Percentiles rank a stretch among this genome's conserved stretches.
These are phyloP conservation scores for Aureobasidium leucospermi DNA, from an alignment of 2,329 filamentous ascomycete genomes.

Conservation along the genomic window DNA sequence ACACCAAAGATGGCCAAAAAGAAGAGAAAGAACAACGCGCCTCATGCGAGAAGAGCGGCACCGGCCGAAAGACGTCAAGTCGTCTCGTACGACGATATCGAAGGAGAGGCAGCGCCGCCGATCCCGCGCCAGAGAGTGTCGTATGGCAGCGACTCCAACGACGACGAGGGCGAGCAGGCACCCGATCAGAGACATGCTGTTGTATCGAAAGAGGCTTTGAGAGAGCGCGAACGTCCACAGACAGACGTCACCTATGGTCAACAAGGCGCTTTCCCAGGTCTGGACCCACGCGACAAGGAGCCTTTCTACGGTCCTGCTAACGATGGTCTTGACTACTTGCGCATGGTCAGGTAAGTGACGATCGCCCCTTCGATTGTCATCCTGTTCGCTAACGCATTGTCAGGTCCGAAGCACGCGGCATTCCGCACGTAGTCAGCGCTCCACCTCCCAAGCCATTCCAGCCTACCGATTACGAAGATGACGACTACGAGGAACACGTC, in stretches of 20 bases:
- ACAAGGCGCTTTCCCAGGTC: slow-evolving; percentile 62
- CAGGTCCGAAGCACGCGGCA: slow-evolving; percentile 67
- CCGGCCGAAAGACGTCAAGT: slow-evolving; percentile 8
- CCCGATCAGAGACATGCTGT: slow-evolving; percentile 4
- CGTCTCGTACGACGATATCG: slow-evolving; percentile 16
- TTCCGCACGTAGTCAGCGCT: slow-evolving; percentile 65
- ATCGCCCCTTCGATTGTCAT: slow-evolving; percentile 18
- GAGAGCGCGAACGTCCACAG: slow-evolving; percentile 28
- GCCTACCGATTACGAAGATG: slow-evolving; percentile 19
- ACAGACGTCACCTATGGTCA: slow-evolving; percentile 63
- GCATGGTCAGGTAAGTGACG: slow-evolving; percentile 58
- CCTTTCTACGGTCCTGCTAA: slow-evolving; percentile 59
- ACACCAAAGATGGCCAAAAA: slow-evolving; percentile 11
- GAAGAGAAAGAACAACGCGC: slow-evolving; percentile 29
- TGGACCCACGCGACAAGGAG: slow-evolving; percentile 50
- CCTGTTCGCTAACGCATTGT: slow-evolving; percentile 21
- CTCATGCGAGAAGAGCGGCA: slow-evolving; percentile 31
- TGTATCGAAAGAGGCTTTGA: not conserved
- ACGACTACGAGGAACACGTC: slow-evolving; percentile 31
- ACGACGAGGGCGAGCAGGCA: not conserved
- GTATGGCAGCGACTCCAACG: slow-evolving; percentile 10
- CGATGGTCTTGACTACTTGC: slow-evolving; percentile 63
- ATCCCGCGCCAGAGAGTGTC: slow-evolving; percentile 15
- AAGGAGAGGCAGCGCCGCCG: slow-evolving; percentile 10
- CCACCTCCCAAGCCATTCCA: slow-evolving; percentile 25